Evolutionary conservation across 768 basidiomycete species (phyloP), one percentile per base, ranked within the genome.

Genomic region (Saitozyma podzolica): DNA sequence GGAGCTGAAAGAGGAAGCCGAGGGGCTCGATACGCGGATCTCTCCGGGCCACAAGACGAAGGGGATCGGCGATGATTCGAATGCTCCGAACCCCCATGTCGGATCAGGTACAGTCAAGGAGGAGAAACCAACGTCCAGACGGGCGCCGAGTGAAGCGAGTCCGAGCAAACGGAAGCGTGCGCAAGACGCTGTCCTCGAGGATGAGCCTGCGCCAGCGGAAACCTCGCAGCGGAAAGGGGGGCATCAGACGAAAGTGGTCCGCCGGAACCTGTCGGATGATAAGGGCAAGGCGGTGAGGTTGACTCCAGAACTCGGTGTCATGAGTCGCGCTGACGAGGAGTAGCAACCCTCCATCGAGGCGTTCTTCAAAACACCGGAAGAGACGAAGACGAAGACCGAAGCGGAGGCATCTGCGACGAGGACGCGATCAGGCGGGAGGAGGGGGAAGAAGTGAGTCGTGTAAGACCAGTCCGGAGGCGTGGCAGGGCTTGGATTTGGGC

Each of bases 11-110:
- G 54, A 43, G 29, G 58, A 73, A 49, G 62, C 58, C 3, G 58
- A 68, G 47, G 65, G 62, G 40, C 47, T 69, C 39, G 58, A 67
- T 9, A 59, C 61, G 13, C 54, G 61, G 0, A 63, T 67, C 9
- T 60, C 53, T 4, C 29, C 39, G 16, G 53, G 59, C 1, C 66
- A 73, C 20, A 58, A 70, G 43, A 72, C 72, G 47, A 51, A 57
- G 17, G 70, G 65, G 1, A 43, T 76, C 11, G 78, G 78, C 1
- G 73, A 77, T 48, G 76, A 76, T 61, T 76, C 76, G 20, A 74
- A 75, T 52, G 78, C 76, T 0, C 75, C 75, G 6, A 76, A 75
- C 54, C 54, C 54, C 11, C 41, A 56, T 9, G 50, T 43, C 20
- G 51, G 37, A 20, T 58, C 41, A 19, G 45, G n/a, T 3, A 6